These are phyloP conservation scores for Alternaria burnsii DNA, from an alignment of 2,329 filamentous ascomycete species.

Conservation along the genomic window DNA sequence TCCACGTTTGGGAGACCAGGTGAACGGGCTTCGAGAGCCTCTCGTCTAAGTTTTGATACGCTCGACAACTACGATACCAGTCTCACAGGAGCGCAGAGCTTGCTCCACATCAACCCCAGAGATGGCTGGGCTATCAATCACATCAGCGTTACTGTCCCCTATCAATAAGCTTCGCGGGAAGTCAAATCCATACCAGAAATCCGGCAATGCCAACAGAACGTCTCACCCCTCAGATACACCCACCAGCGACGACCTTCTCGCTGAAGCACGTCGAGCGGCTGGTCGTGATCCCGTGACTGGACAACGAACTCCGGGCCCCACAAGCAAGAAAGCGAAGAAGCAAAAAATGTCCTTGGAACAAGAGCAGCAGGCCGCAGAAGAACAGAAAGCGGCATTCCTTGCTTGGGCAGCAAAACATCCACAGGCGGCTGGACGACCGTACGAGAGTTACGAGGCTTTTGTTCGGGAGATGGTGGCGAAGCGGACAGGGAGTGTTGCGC, in stretches of 20 bases:
- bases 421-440: conserved; percentile 17
- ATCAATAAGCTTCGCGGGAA: conserved; percentile 14
- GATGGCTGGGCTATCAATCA: conserved; percentile 9
- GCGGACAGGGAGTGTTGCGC: conserved; percentile 20
- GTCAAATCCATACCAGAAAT: conserved; percentile 13
- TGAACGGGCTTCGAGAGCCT: background rate
- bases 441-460: conserved; percentile 22
- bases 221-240: too few species aligned
- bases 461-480: conserved; percentile 21
- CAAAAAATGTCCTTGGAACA: background rate
- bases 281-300: conserved; percentile 35
- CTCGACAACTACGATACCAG: background rate
- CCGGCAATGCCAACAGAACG: background rate
- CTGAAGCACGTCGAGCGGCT: conserved; percentile 28
- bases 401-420: conserved; percentile 13
- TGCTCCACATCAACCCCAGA: background rate
- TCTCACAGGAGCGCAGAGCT: background rate
- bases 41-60: background rate
- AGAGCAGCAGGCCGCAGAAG: conserved; percentile 3
- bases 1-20: background rate
- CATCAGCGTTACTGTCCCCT: conserved; percentile 2
- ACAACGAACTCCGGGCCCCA: background rate
- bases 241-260: conserved; percentile 21
- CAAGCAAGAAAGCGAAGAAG: background rate
- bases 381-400: conserved; percentile 12